phyloP scores from a whole-genome alignment of 2,329 filamentous ascomycete genomes.

The Calonectria montana region DNA sequence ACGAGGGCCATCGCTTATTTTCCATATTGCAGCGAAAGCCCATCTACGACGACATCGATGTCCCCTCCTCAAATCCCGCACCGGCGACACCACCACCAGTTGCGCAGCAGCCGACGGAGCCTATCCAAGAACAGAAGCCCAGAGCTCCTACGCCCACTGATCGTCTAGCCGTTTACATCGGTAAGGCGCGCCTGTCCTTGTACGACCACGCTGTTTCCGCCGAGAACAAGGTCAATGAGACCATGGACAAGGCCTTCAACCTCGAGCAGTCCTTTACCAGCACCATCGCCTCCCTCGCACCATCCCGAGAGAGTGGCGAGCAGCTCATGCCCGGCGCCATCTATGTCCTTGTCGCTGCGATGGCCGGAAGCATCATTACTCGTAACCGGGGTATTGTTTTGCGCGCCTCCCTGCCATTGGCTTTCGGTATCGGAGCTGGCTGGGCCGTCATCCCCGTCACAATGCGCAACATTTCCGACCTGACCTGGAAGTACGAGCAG shows the following conservation, averaged over 20 bases:
- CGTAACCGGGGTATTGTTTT: slow-evolving; percentile 89
- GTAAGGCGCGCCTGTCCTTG: slow-evolving; percentile 81
- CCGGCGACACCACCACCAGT: slow-evolving; percentile 42
- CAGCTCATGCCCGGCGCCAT: slow-evolving; percentile 88
- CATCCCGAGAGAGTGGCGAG: slow-evolving; percentile 86
- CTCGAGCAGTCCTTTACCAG: slow-evolving; percentile 91
- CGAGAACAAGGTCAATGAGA: slow-evolving; percentile 85
- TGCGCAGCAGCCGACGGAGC: slow-evolving; percentile 45
- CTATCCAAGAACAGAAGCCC: slow-evolving; percentile 48
- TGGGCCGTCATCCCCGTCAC: slow-evolving; percentile 90
- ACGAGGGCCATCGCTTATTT: not conserved
- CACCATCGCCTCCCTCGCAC: slow-evolving; percentile 89
- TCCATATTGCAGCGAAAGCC: slow-evolving; percentile 65
- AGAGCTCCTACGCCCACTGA: slow-evolving; percentile 84
- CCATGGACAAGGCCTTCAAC: slow-evolving; percentile 83
- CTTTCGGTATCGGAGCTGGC: slow-evolving; percentile 84
- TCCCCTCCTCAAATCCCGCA: slow-evolving; percentile 50
- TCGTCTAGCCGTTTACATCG: slow-evolving; percentile 85
- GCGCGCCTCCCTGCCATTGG: slow-evolving; percentile 79
- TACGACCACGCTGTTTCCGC: slow-evolving; percentile 79
- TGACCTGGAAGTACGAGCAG: slow-evolving; percentile 95
- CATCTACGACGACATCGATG: slow-evolving; percentile 82
- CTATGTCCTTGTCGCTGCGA: slow-evolving; percentile 92
- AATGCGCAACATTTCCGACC: slow-evolving; percentile 86
- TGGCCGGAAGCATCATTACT: slow-evolving; percentile 93